Conservation (phyloP, 179 eudicot genomes). For the Nepenthes alata region DNA sequence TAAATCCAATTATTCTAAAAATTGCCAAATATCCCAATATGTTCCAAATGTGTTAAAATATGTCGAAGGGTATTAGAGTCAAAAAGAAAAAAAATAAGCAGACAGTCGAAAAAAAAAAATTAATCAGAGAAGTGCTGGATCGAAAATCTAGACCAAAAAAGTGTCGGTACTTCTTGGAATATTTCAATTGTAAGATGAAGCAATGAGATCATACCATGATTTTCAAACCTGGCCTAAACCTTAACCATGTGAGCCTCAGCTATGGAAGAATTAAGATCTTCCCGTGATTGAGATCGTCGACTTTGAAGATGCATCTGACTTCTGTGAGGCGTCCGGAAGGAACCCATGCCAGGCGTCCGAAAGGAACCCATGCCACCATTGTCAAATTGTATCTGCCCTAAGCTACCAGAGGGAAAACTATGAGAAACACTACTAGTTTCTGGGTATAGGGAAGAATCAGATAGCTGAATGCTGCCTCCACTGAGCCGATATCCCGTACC, state of each 20-base stretch:
- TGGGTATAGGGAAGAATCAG: slow-evolving; percentile 44
- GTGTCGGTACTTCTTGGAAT: neutral
- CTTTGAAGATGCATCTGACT: slow-evolving; percentile 83
- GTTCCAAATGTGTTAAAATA: too few relatives aligned
- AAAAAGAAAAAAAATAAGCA: too few relatives aligned
- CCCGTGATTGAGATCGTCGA: slow-evolving; percentile 88
- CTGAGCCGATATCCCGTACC: slow-evolving; percentile 32
- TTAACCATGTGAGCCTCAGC: slow-evolving; percentile 54
- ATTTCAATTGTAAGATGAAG: neutral
- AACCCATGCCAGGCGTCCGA: slow-evolving; percentile 21
- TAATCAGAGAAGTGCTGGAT: too few relatives aligned
- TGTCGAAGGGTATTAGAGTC: too few relatives aligned
- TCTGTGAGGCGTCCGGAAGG: slow-evolving; percentile 63
- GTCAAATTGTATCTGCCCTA: slow-evolving; percentile 82
- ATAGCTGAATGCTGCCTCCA: slow-evolving; percentile 52
- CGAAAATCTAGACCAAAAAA: too few relatives aligned
- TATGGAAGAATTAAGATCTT: slow-evolving; percentile 67
- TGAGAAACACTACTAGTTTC: slow-evolving; percentile 62
- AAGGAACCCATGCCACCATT: slow-evolving; percentile 34
- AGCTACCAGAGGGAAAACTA: slow-evolving; percentile 77
- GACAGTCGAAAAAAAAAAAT: too few relatives aligned
- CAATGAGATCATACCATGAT: slow-evolving; percentile 19
- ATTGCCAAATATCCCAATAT: too few relatives aligned
- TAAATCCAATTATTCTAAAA: too few relatives aligned
- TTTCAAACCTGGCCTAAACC: slow-evolving; percentile 22